These are phyloP conservation scores for Podospora didyma DNA, from an alignment of 495 filamentous ascomycete species.

Conservation along the genomic window DNA sequence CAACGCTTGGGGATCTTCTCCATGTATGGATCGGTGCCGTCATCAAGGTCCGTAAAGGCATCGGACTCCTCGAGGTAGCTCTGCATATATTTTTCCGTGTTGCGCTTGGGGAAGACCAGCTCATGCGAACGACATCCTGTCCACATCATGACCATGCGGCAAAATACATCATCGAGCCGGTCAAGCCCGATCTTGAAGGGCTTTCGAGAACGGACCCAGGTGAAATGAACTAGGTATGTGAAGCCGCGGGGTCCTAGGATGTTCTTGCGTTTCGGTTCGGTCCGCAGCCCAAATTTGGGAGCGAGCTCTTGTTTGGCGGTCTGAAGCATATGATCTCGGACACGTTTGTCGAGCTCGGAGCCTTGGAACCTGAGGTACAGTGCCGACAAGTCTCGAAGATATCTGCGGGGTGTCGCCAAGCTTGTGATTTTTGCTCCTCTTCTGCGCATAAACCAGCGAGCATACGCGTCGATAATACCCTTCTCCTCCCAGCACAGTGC, in stretches of 20 bases:
- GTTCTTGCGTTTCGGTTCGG: constrained; percentile 2
- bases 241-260: background rate
- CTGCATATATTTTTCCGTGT: background rate
- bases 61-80: constrained; percentile 1
- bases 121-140: constrained; percentile 1
- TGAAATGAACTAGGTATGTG: constrained; percentile 4
- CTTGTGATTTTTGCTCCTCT: constrained; percentile 3
- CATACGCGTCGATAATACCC: constrained; percentile 2
- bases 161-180: constrained; percentile 2
- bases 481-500: constrained; percentile 4
- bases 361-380: background rate
- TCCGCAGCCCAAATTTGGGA: constrained; percentile 5
- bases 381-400: background rate
- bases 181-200: constrained; percentile 5
- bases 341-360: constrained; percentile 3
- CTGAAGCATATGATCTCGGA: background rate
- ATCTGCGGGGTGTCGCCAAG: background rate
- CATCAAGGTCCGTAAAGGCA: constrained; percentile 3
- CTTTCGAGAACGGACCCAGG: constrained; percentile 1
- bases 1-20: background rate
- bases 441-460: constrained; percentile 5
- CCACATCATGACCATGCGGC: background rate
- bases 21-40: background rate
- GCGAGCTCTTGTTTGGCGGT: background rate
- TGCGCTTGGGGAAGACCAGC: background rate